Evolutionary conservation across 176 grass and related monocot species (phyloP).

Genomic region (Hyparrhenia diplandra): DNA sequence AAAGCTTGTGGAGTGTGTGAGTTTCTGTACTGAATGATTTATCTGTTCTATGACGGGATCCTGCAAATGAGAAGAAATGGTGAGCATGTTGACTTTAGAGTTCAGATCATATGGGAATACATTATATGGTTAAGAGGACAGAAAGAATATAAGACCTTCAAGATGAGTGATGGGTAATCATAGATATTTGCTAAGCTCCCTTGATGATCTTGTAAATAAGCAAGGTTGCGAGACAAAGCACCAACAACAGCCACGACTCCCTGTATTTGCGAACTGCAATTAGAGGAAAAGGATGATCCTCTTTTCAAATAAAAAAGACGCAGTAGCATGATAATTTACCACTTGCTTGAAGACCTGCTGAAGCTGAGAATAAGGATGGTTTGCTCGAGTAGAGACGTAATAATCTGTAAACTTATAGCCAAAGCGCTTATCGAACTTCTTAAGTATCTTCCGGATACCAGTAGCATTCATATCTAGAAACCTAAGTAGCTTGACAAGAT

Average conservation of each 20-base stretch:
- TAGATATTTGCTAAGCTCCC: conserved; percentile 79
- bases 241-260: conserved; percentile 92
- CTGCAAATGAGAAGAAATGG: conserved; percentile 39
- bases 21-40: conserved; percentile 84
- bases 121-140: not conserved
- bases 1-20: conserved; percentile 81
- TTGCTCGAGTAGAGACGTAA: conserved; percentile 80
- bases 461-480: conserved; percentile 95
- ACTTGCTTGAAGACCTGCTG: conserved; percentile 98
- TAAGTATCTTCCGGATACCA: conserved; percentile 90
- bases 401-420: conserved; percentile 82
- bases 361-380: conserved; percentile 90
- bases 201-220: conserved; percentile 69
- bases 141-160: conserved; percentile 51
- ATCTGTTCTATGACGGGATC: conserved; percentile 94
- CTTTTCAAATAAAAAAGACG: not conserved
- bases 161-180: conserved; percentile 65
- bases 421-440: conserved; percentile 93
- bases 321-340: conserved; percentile 42
- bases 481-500: conserved; percentile 82
- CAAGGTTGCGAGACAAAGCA: conserved; percentile 81
- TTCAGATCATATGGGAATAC: not conserved
- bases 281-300: not conserved
- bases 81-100: not conserved
- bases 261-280: conserved; percentile 43